Percentiles rank a stretch among this genome's conserved stretches.
phyloP scores from a whole-genome alignment of 116 monocot species.

The Dioscorea cayenensis region DNA sequence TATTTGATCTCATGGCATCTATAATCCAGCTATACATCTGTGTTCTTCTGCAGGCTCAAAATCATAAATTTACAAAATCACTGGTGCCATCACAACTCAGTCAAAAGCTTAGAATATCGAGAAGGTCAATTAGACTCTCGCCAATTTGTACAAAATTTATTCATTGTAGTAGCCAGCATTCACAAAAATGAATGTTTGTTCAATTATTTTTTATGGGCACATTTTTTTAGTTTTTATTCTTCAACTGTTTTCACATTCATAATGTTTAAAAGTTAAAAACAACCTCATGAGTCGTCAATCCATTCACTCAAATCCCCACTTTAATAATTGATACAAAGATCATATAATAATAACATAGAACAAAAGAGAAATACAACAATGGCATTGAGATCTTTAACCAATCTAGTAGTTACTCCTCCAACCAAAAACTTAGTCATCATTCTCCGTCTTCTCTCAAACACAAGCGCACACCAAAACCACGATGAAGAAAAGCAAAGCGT shows the following conservation, averaged over 20 bases:
- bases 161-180: too few relatives aligned
- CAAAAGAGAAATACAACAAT: not conserved
- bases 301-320: too few relatives aligned
- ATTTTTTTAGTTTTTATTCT: too few relatives aligned
- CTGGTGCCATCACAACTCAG: not conserved
- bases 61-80: not conserved
- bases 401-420: not conserved
- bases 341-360: not conserved
- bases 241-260: too few relatives aligned
- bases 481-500: constrained; percentile 8
- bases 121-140: too few relatives aligned
- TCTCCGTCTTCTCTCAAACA: not conserved
- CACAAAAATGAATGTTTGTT: too few relatives aligned
- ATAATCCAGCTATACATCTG: not conserved
- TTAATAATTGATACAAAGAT: too few relatives aligned
- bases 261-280: too few relatives aligned
- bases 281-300: too few relatives aligned
- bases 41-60: not conserved
- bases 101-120: not conserved
- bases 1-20: not conserved
- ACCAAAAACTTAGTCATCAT: not conserved
- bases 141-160: too few relatives aligned
- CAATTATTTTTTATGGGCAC: too few relatives aligned
- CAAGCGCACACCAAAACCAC: not conserved
- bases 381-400: not conserved